Evolutionary conservation across 148 eudicot genomes (phyloP), one percentile per base, ranked within the genome.

Genomic region (Chenopodium suecicum): DNA sequence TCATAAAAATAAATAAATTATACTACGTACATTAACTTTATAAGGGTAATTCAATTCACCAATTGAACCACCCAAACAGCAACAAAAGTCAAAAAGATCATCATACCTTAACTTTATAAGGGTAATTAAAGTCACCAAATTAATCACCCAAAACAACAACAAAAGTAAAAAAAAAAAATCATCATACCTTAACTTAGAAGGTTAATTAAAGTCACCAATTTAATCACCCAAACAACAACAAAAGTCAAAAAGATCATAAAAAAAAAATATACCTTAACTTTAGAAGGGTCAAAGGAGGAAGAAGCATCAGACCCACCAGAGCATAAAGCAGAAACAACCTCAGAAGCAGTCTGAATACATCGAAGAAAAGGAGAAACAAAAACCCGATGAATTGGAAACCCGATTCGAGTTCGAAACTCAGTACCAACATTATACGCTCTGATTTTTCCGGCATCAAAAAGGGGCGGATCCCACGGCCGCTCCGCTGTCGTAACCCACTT

Each of bases 391-490:
- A 93, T 90, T 37, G 89, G 96, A 64, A 92, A 91, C 2, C 89
- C 90, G 1, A 93, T 82, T 9, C 76, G 78, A 65, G 79, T 73
- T 37, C 87, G 86, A 58, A 92, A 70, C 79, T 86, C 84, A 27
- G 76, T 78, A 3, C 98, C 98, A 27, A 88, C 83, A 22, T 79
- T 73, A 67, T 85, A 91, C 9, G 99, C 94, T 56, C 94, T 84
- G 44, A 74, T 62, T 67, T 72, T 80, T 0, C 99, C 99, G 22
- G 78, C 90, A 1, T 86, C 86, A 10, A 81, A 78, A 0, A 95
- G 84, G 0, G 98, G 98, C 8, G 99, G 99, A 82, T 95, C 98
- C 97, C 97, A 95, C 14, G 92, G 95, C n/a, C 92, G 78, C n/a
- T 82, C 87, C 9, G 97, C 94, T 10, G 86, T 82, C 3, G 75